Evolutionary conservation across 2,329 filamentous ascomycete species (phyloP).

Genomic region (Trichoderma simmonsii): DNA sequence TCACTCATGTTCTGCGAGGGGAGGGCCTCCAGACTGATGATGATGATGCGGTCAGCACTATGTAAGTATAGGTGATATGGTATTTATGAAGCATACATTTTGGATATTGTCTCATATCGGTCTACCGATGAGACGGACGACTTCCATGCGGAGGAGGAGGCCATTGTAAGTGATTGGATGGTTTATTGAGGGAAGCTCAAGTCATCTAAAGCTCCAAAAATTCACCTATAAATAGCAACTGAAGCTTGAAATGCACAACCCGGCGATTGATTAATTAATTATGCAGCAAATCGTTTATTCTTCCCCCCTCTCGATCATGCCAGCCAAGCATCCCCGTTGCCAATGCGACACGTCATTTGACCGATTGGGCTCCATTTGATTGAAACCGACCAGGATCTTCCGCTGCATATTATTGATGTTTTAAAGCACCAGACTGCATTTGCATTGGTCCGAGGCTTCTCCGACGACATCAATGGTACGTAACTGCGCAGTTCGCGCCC

Average conservation of each 20-base stretch:
- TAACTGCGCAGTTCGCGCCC: background rate
- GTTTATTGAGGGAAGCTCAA: background rate
- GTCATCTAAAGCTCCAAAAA: background rate
- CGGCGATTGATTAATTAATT: background rate
- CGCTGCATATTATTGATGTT: background rate
- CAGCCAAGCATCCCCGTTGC: background rate
- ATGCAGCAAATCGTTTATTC: background rate
- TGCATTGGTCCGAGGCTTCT: background rate
- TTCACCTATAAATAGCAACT: background rate
- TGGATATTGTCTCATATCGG: constrained; percentile 61
- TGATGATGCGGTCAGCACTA: background rate
- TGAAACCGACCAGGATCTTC: constrained; percentile 10
- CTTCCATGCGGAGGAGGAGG: constrained; percentile 43
- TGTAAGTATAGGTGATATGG: background rate
- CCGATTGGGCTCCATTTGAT: constrained; percentile 3
- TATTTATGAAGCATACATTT: constrained; percentile 29
- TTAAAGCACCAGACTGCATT: background rate
- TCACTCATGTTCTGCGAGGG: constrained; percentile 32
- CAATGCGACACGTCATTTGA: constrained; percentile 6
- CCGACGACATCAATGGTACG: background rate
- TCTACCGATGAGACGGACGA: constrained; percentile 53
- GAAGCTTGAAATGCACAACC: background rate
- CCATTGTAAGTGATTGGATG: background rate
- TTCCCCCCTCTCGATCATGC: background rate
- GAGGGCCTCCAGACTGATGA: constrained; percentile 31